Evolutionary conservation across 805 yeast genomes (phyloP), one percentile per base, ranked within the genome.

Genomic region (Myxozyma monticola): DNA sequence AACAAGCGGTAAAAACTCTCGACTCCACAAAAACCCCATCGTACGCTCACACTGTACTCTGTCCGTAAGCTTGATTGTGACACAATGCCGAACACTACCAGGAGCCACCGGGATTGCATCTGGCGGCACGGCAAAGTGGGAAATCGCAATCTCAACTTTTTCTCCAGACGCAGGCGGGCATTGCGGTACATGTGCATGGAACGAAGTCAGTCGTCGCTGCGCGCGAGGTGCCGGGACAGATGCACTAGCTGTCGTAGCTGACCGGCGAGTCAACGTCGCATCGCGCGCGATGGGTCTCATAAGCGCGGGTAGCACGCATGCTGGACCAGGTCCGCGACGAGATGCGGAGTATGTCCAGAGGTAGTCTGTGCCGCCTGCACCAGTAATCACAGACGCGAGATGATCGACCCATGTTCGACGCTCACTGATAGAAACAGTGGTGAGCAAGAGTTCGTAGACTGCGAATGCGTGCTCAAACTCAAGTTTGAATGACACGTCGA

Each of bases 401-500:
- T 51, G 42, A 20, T 45, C 45, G 6, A 29, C 18, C 60, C 60
- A 57, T 10, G 29, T 24, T 4, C 26, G 34, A 20, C 42, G 43
- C 42, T 57, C 60, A 2, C 35, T 42, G 14, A n/a, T n/a, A 4
- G 48, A 39, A 33, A 44, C 39, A 18, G 60, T 54, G 17, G 60
- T 57, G 20, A 56, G 28, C 34, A 55, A 26, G 9, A 57, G 20
- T 42, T 57, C 60, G 22, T 35, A 57, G 4, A 48, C 40, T 2
- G 40, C 54, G 25, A 48, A 50, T 12, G 37, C 49, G 21, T 41
- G 35, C 38, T 56, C 57, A 40, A 57, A 57, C 24, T 44, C 36
- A 17, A 56, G 30, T 22, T 56, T 56, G 39, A 48, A 54, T 3
- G 60, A 53, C 6, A 35, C 33, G 15, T 7, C 36, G 4, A 29